These are phyloP conservation scores for Termitomyces heimii DNA, from an alignment of 768 basidiomycete genomes.

Conservation along the genomic window DNA sequence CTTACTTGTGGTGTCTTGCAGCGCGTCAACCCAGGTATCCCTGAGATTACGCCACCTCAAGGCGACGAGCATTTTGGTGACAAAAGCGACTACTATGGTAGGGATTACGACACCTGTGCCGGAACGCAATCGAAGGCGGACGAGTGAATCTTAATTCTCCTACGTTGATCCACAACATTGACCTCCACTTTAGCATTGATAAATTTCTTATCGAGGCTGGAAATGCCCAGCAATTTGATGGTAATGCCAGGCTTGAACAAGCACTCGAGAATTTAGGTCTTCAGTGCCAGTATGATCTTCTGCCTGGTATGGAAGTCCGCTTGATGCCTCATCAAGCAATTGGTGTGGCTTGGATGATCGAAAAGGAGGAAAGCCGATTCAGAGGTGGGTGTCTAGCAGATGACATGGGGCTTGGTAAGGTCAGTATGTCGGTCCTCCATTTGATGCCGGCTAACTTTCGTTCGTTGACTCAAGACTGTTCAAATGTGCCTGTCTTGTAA, in stretches of 20 bases:
- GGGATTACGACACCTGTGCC: conserved; percentile 35
- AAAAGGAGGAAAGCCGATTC: conserved; percentile 33
- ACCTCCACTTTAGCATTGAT: conserved; percentile 33
- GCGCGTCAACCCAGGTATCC: conserved; percentile 10
- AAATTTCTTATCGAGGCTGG: conserved; percentile 50
- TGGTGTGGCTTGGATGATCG: conserved; percentile 57
- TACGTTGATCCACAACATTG: not conserved
- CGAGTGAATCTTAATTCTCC: conserved; percentile 34
- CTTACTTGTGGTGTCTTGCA: conserved; percentile 4
- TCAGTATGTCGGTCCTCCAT: conserved; percentile 14
- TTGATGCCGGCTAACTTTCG: not conserved
- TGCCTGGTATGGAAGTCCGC: conserved; percentile 55
- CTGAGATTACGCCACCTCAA: conserved; percentile 18
- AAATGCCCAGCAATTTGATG: conserved; percentile 54
- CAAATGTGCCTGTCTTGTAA: conserved; percentile 30
- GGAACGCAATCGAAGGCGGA: conserved; percentile 42
- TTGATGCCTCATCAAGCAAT: conserved; percentile 70
- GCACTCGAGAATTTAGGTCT: conserved; percentile 52
- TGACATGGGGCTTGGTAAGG: conserved; percentile 61
- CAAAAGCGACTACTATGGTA: conserved; percentile 42
- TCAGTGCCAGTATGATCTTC: conserved; percentile 32
- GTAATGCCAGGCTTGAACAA: conserved; percentile 51
- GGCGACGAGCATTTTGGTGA: conserved; percentile 29
- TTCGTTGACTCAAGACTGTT: conserved; percentile 29
- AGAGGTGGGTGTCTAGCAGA: conserved; percentile 48